Evolutionary conservation across 352 stramenopile genomes (phyloP).

Genomic region (Globisporangium abappressorium): DNA sequence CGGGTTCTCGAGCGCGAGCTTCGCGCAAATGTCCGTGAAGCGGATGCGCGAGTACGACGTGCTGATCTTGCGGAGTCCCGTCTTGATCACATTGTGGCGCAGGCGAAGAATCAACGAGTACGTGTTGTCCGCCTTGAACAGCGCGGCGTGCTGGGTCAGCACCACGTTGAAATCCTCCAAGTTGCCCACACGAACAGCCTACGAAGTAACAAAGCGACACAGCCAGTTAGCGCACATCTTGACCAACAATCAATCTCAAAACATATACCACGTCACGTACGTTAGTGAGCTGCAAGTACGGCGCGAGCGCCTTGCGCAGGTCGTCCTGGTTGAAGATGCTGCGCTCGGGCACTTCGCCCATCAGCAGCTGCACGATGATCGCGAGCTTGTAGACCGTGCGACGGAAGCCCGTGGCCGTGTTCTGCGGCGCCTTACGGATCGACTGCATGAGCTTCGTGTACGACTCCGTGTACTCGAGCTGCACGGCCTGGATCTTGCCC

Average conservation of each 20-base stretch:
- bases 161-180: constrained; percentile 94
- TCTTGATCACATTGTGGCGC: constrained; percentile 98
- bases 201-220: background rate
- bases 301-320: constrained; percentile 85
- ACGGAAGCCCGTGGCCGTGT: constrained; percentile 96
- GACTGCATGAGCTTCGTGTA: constrained; percentile 96
- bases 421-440: constrained; percentile 95
- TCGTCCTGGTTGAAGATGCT: constrained; percentile 92
- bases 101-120: constrained; percentile 96
- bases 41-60: constrained; percentile 92
- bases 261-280: constrained; percentile 26
- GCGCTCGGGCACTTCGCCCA: constrained; percentile 97
- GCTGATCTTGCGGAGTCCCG: constrained; percentile 96
- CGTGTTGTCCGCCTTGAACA: constrained; percentile 93
- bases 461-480: constrained; percentile 97
- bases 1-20: constrained; percentile 91
- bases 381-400: constrained; percentile 95
- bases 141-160: constrained; percentile 77
- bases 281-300: constrained; percentile 96
- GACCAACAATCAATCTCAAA: background rate
- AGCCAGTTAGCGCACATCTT: constrained; percentile 3
- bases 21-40: constrained; percentile 91
- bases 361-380: constrained; percentile 97
- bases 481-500: constrained; percentile 94
- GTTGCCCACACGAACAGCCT: constrained; percentile 95